A percentile compares a stretch with the other conserved stretches of the same genome.
Evolutionary conservation across 2,329 filamentous ascomycete genomes (phyloP).

Genomic region (Lecanicillium sp.): DNA sequence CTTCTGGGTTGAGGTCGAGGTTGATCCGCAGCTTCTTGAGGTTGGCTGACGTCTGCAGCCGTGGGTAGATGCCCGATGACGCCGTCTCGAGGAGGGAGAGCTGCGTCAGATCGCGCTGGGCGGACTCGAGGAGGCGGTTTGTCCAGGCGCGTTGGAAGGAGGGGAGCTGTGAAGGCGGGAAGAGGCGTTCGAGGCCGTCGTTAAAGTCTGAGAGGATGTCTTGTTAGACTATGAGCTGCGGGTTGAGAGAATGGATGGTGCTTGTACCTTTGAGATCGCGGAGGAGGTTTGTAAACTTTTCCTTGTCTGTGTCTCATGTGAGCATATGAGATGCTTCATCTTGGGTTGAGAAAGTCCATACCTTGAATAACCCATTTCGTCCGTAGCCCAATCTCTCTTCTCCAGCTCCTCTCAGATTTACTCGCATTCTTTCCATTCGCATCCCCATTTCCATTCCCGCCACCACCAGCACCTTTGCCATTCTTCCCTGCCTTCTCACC

Average conservation of each 20-base stretch:
- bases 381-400: conserved; percentile 24
- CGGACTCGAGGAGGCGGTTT: conserved; percentile 37
- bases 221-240: not conserved
- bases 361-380: conserved; percentile 37
- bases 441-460: not conserved
- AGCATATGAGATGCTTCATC: not conserved
- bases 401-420: conserved; percentile 21
- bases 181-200: conserved; percentile 38
- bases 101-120: conserved; percentile 31
- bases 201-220: conserved; percentile 30
- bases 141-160: conserved; percentile 38
- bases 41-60: conserved; percentile 32
- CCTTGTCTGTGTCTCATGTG: conserved; percentile 27
- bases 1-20: conserved; percentile 32
- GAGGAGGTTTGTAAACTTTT: conserved; percentile 33
- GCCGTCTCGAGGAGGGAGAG: conserved; percentile 34
- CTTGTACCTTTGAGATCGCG: conserved; percentile 30
- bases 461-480: conserved; percentile 3
- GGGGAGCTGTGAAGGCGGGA: conserved; percentile 31
- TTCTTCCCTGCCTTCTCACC: conserved; percentile 15
- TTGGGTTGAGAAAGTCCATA: conserved; percentile 13
- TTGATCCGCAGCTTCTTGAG: conserved; percentile 40
- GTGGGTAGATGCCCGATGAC: conserved; percentile 31
- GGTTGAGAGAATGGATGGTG: not conserved
- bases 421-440: conserved; percentile 13